phyloP scores from a whole-genome alignment of 2,329 filamentous ascomycete species.

The Sphaerostilbella broomeana region DNA sequence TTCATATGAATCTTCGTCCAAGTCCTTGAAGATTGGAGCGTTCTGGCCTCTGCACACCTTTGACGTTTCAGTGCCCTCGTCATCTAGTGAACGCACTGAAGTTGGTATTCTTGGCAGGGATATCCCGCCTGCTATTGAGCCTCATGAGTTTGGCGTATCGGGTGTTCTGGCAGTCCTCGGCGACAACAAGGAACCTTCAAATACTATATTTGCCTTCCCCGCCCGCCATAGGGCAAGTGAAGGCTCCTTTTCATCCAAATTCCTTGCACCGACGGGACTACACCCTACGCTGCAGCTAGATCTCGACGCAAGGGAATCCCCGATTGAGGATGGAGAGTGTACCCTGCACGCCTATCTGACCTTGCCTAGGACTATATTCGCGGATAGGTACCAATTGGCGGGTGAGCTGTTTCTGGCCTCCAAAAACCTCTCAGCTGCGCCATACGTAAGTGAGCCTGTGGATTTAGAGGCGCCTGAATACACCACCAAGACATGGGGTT shows the following conservation, averaged over 20 bases:
- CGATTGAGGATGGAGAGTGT: constrained; percentile 54
- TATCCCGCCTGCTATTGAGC: constrained; percentile 49
- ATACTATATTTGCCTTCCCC: constrained; percentile 77
- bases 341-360: constrained; percentile 74
- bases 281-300: constrained; percentile 73
- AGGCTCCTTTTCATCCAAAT: constrained; percentile 54
- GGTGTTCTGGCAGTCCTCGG: constrained; percentile 75
- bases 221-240: constrained; percentile 63
- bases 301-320: constrained; percentile 48
- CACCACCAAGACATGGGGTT: constrained; percentile 70
- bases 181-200: constrained; percentile 62
- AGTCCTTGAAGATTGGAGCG: constrained; percentile 57
- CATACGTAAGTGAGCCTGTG: constrained; percentile 65
- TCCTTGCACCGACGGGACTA: constrained; percentile 68
- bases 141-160: constrained; percentile 69
- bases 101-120: constrained; percentile 71
- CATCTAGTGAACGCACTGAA: constrained; percentile 56
- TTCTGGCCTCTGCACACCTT: constrained; percentile 50
- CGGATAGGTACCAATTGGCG: constrained; percentile 78
- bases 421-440: constrained; percentile 66
- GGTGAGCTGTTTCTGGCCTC: constrained; percentile 72
- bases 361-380: constrained; percentile 73
- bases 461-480: constrained; percentile 91
- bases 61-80: constrained; percentile 34
- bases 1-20: constrained; percentile 64